Evolutionary conservation across 2,329 filamentous ascomycete genomes (phyloP).

Genomic region (Epichloe brachyelytri): DNA sequence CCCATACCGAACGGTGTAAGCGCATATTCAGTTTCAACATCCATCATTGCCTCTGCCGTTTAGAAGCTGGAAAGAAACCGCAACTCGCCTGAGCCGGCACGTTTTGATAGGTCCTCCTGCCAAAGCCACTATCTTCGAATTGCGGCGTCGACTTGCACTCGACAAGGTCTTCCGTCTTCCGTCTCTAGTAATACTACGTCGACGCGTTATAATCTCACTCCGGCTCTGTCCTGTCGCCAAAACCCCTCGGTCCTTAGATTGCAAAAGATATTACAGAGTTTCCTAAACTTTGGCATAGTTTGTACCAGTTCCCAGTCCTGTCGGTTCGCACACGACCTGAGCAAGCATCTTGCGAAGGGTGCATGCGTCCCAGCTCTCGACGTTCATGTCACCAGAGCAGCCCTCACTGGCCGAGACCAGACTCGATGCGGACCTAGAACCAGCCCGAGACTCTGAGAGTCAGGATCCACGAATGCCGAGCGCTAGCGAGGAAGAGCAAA

Average conservation of each 20-base stretch:
- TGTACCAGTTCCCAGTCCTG: not conserved
- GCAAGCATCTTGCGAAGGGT: not conserved
- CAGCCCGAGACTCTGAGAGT: not conserved
- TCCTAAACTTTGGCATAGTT: too few species aligned
- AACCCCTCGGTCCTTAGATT: not conserved
- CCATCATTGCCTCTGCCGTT: not conserved
- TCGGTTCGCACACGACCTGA: not conserved
- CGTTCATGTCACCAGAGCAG: conserved; percentile 8
- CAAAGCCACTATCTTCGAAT: not conserved
- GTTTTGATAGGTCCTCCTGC: not conserved
- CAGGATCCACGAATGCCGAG: not conserved
- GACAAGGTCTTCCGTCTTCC: not conserved
- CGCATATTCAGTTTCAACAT: too few species aligned
- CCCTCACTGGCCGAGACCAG: conserved; percentile 4
- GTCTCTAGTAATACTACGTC: not conserved
- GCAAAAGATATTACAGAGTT: not conserved
- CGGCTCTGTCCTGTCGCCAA: not conserved
- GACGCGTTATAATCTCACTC: not conserved
- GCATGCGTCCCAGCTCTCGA: conserved; percentile 1
- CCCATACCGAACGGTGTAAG: too few species aligned
- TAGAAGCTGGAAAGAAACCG: not conserved
- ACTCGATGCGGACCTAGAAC: conserved; percentile 4
- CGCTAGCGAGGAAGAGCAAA: not conserved
- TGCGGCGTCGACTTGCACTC: not conserved
- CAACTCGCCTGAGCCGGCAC: not conserved